Base-by-base conservation (phyloP, 257 asterid species). In the Vinca minor region DNA sequence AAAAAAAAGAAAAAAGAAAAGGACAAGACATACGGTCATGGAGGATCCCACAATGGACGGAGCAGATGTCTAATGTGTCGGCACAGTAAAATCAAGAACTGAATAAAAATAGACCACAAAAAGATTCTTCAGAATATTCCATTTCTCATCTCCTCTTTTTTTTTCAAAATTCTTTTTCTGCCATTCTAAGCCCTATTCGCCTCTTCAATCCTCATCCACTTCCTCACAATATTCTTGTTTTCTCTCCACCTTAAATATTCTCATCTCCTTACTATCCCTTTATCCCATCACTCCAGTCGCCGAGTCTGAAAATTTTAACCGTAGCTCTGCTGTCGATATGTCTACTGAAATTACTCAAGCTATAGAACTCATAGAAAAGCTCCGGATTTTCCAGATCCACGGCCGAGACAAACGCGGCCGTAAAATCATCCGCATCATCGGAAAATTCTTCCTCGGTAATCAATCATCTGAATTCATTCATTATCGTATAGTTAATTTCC, bases 361-460 rank as follows among this genome's bases (percentile, higher is more conserved):
- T 15, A 5, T 69, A 8, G 49, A 70, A 4, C 95, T 83, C 49
- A 74, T 91, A 28, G 71, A 76, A 18, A 79, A 85, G 9, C 83
- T 84, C 13, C 74, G 76, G 45, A 70, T 85, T 55, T 88, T 88
- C 84, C 79, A 83, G 76, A 78, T 91, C 73, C 85, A 79, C 69
- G 98, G 98, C 70, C 72, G 66, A 18, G 98, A 91, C 76, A 83
- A 77, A 61, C 86, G 80, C 7, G 87, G 93, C 68, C 85, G 87
- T 53, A 82, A 79, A 12, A 47, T 85, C 61, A 80, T 91, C 69
- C 94, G 84, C 80, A 64, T 91, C 81, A 68, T 82, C 76, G 98
- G 87, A 2, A 91, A 91, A 64, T 71, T 69, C 81, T 85, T 88
- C 71, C 95, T 95, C 11, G 95, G 98, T 91, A 88, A 44, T n/a